A percentile compares a stretch with the other conserved stretches of the same genome.
Conservation (phyloP, 2,329 filamentous ascomycete genomes). For the Phialophora tarda region DNA sequence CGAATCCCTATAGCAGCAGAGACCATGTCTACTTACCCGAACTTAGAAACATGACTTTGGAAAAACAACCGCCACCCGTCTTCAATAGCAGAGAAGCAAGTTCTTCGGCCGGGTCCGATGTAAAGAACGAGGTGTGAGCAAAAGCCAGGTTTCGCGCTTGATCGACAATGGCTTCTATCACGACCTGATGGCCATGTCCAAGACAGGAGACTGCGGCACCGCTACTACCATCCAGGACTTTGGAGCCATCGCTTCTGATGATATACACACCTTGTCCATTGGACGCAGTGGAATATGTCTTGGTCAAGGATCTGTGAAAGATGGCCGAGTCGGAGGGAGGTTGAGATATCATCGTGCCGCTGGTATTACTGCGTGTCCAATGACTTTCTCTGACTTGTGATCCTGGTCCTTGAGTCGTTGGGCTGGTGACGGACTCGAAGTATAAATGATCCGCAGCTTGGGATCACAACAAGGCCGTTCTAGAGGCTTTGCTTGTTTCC, state of each 20-base stretch:
- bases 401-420: too few species aligned
- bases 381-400: too few species aligned
- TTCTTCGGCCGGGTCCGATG: constrained; percentile 59
- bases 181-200: constrained; percentile 63
- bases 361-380: too few species aligned
- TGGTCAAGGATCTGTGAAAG: background rate
- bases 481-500: too few species aligned
- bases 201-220: constrained; percentile 74
- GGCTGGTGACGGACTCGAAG: too few species aligned
- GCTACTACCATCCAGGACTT: constrained; percentile 68
- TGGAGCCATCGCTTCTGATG: background rate
- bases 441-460: too few species aligned
- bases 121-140: constrained; percentile 64
- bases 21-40: too few species aligned
- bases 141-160: constrained; percentile 66
- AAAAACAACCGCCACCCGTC: constrained; percentile 59
- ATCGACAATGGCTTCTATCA: constrained; percentile 62
- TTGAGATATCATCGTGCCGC: too few species aligned
- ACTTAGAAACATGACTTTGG: constrained; percentile 61
- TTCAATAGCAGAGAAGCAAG: constrained; percentile 57
- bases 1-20: too few species aligned
- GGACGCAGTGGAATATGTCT: background rate
- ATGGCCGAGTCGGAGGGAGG: too few species aligned
- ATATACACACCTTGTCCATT: background rate
- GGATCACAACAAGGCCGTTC: too few species aligned